Conservation (phyloP, 345 rosid species). For the Orychophragmus violaceus region DNA sequence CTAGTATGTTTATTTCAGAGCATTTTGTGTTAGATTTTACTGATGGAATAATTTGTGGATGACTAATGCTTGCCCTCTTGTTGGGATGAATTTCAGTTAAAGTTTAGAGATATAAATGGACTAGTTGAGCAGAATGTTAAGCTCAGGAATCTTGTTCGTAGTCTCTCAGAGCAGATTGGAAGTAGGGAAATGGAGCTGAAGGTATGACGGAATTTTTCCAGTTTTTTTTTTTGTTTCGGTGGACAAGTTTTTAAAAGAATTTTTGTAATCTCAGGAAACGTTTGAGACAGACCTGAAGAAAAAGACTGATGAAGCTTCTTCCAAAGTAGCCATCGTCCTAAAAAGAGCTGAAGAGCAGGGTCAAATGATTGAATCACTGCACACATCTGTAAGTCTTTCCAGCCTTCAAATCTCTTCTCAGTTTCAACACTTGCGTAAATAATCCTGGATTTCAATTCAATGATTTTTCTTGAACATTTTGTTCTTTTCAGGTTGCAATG, state of each 20-base stretch:
- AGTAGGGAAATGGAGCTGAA: conserved; percentile 67
- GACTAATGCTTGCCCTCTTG: conserved; percentile 13
- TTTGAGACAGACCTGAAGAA: conserved; percentile 62
- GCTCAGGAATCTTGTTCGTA: conserved; percentile 80
- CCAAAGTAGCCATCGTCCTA: conserved; percentile 72
- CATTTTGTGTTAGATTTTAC: conserved; percentile 13
- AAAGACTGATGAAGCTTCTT: conserved; percentile 71
- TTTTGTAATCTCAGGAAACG: conserved; percentile 49
- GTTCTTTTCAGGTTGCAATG: conserved; percentile 67
- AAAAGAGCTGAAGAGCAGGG: conserved; percentile 92
- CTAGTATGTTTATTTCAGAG: conserved; percentile 52
- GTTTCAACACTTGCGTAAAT: not conserved
- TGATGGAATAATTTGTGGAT: not conserved
- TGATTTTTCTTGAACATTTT: conserved; percentile 2
- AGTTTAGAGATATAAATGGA: conserved; percentile 89
- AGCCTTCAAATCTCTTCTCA: conserved; percentile 3
- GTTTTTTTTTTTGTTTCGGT: conserved; percentile 3
- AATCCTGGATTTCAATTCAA: not conserved
- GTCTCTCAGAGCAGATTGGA: conserved; percentile 72
- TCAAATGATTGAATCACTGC: conserved; percentile 86
- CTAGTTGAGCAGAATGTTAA: conserved; percentile 93
- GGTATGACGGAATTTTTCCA: conserved; percentile 37
- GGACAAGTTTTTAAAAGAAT: not conserved
- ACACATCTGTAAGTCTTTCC: conserved; percentile 60
- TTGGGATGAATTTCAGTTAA: conserved; percentile 51